Evolutionary conservation across 345 rosid genomes (phyloP).

Genomic region (Eucalyptus cladocalyx): DNA sequence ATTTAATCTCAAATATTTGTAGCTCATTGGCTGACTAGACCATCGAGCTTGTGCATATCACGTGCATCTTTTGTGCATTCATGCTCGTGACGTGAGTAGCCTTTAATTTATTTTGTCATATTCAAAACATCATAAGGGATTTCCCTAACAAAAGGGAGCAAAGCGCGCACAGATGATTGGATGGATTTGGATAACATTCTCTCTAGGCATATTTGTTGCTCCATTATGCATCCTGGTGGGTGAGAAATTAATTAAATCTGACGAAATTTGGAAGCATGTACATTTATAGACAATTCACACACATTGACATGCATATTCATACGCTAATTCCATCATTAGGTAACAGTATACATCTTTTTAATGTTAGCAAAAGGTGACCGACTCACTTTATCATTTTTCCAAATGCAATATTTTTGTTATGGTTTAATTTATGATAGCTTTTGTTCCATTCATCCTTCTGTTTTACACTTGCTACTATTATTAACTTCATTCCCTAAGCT

Average conservation of each 20-base stretch:
- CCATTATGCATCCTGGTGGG: slow-evolving; percentile 76
- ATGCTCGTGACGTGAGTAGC: not conserved
- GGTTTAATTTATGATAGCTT: too few species aligned
- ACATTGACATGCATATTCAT: not conserved
- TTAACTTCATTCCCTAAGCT: too few species aligned
- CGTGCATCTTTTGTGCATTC: not conserved
- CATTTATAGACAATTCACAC: not conserved
- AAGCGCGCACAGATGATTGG: slow-evolving; percentile 39
- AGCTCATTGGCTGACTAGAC: too few species aligned
- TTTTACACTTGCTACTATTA: too few species aligned
- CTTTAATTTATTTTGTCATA: slow-evolving; percentile 22
- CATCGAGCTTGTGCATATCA: too few species aligned
- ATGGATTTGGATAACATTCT: slow-evolving; percentile 62
- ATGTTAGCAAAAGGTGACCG: not conserved
- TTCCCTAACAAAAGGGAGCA: not conserved
- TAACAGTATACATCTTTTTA: not conserved
- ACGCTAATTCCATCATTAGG: not conserved
- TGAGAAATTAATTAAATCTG: not conserved
- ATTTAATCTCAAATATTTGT: too few species aligned
- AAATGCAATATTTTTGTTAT: not conserved
- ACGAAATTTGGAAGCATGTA: not conserved
- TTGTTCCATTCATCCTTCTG: too few species aligned
- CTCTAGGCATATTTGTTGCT: slow-evolving; percentile 57
- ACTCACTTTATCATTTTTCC: not conserved
- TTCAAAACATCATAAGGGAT: too few species aligned